Evolutionary conservation across 2,329 filamentous ascomycete species (phyloP).

Genomic region (Aspergillus unguis): DNA sequence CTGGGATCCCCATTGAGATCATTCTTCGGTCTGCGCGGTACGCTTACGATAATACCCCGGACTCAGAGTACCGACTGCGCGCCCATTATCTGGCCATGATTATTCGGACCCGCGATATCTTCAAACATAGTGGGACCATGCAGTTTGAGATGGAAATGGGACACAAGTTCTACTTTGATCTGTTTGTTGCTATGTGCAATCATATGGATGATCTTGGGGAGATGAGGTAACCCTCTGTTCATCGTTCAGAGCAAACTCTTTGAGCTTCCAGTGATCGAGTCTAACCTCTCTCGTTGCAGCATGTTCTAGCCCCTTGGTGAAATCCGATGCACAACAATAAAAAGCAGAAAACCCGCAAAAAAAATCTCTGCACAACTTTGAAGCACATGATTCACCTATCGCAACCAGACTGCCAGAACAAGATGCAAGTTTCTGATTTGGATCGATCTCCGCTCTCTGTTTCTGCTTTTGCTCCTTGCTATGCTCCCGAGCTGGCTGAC

Average conservation of each 20-base stretch:
- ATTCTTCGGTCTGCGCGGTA: constrained; percentile 91
- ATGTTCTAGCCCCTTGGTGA: neutral
- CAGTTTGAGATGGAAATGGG: constrained; percentile 97
- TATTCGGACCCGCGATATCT: constrained; percentile 94
- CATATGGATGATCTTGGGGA: constrained; percentile 95
- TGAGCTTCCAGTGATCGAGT: neutral
- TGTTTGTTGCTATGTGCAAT: constrained; percentile 98
- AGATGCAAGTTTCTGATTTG: neutral
- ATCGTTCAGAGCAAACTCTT: neutral
- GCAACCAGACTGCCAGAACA: constrained; percentile 11
- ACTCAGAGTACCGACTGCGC: constrained; percentile 86
- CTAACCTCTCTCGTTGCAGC: neutral
- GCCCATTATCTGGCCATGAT: constrained; percentile 97
- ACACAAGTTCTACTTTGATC: constrained; percentile 93
- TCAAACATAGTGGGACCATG: constrained; percentile 98
- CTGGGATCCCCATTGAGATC: constrained; percentile 84
- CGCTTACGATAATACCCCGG: constrained; percentile 91
- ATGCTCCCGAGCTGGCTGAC: constrained; percentile 5
- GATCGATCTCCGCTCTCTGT: neutral
- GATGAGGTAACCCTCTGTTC: constrained; percentile 57
- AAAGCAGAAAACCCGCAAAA: constrained; percentile 5
- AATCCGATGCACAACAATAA: constrained; percentile 4
- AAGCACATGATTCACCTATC: constrained; percentile 2
- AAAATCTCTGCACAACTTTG: constrained; percentile 6
- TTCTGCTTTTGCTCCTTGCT: neutral